Evolutionary conservation across 768 basidiomycete genomes (phyloP), one percentile per base, ranked within the genome.

Genomic region (Trametopsis cervina): DNA sequence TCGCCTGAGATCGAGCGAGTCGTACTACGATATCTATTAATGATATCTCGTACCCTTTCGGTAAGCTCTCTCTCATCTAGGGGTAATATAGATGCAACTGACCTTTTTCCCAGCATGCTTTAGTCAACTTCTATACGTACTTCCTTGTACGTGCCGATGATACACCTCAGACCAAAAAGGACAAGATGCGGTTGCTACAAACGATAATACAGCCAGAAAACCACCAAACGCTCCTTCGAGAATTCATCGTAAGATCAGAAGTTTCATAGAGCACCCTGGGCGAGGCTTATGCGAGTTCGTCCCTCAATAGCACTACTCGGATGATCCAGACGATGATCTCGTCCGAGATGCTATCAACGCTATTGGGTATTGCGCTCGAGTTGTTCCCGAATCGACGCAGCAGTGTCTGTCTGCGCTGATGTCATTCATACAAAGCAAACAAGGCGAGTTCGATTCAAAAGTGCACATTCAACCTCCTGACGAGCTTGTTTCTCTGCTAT

Each of bases 381-480:
- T 74, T 3, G 73, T 89, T 33, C 86, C 91, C 0, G 81, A 84
- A 20, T 78, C 80, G 20, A 74, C 78, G 2, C 73, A 78, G 20
- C 80, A 83, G 39, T 92, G 90, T 59, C 71, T 95, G 45, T 77
- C 74, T 1, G 77, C 84, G 1, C 72, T 98, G 15, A 87, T 89
- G 65, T 63, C 64, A 4, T 86, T 94, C 75, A 83, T 96, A 53
- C 81, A 84, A 60, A 88, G 80, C 53, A 72, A 71, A 24, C 72
- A 87, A 56, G 89, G 93, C 64, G 23, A 48, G 45, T 22, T 10
- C 18, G 22, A 11, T 24, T 10, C n/a, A n/a, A n/a, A n/a, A n/a
- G n/a, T n/a, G n/a, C n/a, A n/a, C n/a, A n/a, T n/a, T n/a, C n/a
- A n/a, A n/a, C n/a, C n/a, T n/a, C n/a, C n/a, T n/a, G n/a, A 33